Evolutionary conservation across 495 filamentous ascomycete genomes (phyloP), one percentile per base, ranked within the genome.

Genomic region (Hypoxylon intermedium): DNA sequence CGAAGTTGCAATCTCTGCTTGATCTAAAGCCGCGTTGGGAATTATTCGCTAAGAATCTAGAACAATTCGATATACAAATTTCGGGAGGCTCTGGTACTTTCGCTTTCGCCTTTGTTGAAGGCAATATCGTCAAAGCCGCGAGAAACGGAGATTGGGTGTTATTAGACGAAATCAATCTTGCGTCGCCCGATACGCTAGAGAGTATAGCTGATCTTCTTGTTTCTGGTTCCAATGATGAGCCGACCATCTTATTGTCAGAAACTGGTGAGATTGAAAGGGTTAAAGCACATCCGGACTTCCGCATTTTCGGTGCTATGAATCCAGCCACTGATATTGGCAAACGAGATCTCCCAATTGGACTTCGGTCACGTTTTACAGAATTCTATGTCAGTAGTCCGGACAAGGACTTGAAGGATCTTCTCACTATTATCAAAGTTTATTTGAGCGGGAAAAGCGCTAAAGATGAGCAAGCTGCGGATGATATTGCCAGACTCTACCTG

Each of bases 271-370:
- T 92, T 19, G 91, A 97, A 70, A 83, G 92, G 37, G 86, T 98
- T 6, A 84, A 87, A 47, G 93, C 92, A 1, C 94, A 99, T 70
- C 88, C 90, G 2, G 84, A 97, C 63, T 99, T 99, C 71, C 87
- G 95, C 26, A 89, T 99, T 19, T 98, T 99, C 73, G 95, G 90
- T 19, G 94, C 94, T 38, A 99, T 99, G 95, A 99, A 99, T 67
- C 95, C 95, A 38, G 93, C 95, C 9, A 98, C 93, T 9, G 95
- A 99, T 79, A 84, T 96, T 53, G 95, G 95, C 26, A 99, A 98
- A 76, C 85, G 91, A 52, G 94, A 98, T 71, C 79, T 99, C 2
- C 93, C 92, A 0, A 83, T 87, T 46, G 91, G 94, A 3, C 78
- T 95, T 24, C 80, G 91, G 20, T 92, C 90, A 37, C 82, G 92